These are phyloP conservation scores for Mercurialis annua DNA, from an alignment of 345 rosid species.

Conservation along the genomic window DNA sequence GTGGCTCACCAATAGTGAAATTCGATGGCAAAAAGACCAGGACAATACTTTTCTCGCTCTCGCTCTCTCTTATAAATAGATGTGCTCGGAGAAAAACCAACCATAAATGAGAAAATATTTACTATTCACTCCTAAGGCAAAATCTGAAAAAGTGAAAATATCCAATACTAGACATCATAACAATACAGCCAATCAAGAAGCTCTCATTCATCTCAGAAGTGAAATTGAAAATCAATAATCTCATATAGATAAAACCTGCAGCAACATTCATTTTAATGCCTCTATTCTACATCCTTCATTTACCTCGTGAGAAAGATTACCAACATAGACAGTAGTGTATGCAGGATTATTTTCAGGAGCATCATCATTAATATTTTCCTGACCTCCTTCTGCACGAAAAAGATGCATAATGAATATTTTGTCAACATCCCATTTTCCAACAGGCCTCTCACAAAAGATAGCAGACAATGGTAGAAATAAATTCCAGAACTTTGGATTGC, in stretches of 20 bases:
- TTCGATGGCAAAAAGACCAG: background rate
- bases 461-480: constrained; percentile 1
- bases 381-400: constrained; percentile 24
- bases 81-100: background rate
- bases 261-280: background rate
- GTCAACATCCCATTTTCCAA: background rate
- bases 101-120: background rate
- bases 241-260: background rate
- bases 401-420: background rate
- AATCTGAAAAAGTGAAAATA: background rate
- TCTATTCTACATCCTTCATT: background rate
- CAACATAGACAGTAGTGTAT: constrained; percentile 53
- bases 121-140: background rate
- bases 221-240: background rate
- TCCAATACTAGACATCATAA: background rate
- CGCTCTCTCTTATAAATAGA: too few relatives aligned
- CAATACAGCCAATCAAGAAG: background rate
- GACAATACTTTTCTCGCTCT: background rate
- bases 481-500: background rate
- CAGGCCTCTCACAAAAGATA: background rate
- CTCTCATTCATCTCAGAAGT: background rate
- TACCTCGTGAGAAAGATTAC: constrained; percentile 49
- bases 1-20: background rate
- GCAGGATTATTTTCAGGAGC: constrained; percentile 43
- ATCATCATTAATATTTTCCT: constrained; percentile 34